Base-by-base conservation (phyloP, 2,329 filamentous ascomycete genomes). In the Exophiala aquamarina region DNA sequence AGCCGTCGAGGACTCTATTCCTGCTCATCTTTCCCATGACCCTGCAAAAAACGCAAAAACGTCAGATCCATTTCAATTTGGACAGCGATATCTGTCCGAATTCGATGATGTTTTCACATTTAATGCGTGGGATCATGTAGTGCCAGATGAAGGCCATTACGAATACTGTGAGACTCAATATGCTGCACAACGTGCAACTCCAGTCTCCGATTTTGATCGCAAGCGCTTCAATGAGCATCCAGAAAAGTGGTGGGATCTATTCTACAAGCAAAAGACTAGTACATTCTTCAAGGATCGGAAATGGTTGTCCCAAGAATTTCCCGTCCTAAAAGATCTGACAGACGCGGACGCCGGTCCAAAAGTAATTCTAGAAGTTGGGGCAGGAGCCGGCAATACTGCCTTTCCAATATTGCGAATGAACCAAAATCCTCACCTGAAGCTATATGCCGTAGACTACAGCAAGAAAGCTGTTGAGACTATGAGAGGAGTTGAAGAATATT, bases 211-310 rank as follows among this genome's bases (percentile, higher is more conserved):
- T 53, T 96, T 94, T 75, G 91, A 98, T 69, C 90, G 90, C 68
- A 80, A 74, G 60, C 87, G 89, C 58, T 96, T 96, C 75, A 97
- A 96, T 66, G 75, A 78, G 36, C 82, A 94, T 56, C 93, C 93
- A 1, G 91, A 89, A 53, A 95, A 90, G 68, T 97, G 90, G 89
- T 98, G 93, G 93, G 93, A 98, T 63, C 73, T 87, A 45, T 98
- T 98, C 71, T 98, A 98, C 76, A 91, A 93, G 71, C 95, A 97
- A 72, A 97, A 98, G 70, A 88, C 87, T 15, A 81, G 85, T 61
- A 97, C 97, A 64, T 98, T 98, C 71, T 98, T 98, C 82, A 98
- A 98, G 71, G 87, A 98, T 65, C 82, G 93, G 55, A 97, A 97
- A 67, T 98, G 93, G 93, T 74, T 98, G 23, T 86, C 87, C 56